phyloP scores from a whole-genome alignment of 306 rosid species.

The Prunus dulcis region DNA sequence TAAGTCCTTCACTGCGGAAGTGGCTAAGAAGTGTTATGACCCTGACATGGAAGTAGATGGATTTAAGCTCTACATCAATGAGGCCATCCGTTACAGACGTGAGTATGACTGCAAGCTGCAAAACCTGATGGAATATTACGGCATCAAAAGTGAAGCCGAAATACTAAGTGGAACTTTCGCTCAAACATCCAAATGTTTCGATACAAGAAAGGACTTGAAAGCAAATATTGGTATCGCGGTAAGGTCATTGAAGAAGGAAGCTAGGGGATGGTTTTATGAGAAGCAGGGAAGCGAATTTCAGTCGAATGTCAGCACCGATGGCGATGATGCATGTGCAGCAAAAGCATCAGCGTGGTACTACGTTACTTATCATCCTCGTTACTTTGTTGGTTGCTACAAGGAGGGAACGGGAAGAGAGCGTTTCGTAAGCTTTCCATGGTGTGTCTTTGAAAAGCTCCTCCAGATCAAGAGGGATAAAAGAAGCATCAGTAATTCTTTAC shows the following conservation, averaged over 20 bases:
- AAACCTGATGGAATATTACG: slow-evolving; percentile 64
- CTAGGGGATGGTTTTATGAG: slow-evolving; percentile 30
- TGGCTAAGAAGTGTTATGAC: slow-evolving; percentile 26
- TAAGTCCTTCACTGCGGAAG: slow-evolving; percentile 26
- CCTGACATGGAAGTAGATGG: slow-evolving; percentile 58
- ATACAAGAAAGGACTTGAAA: slow-evolving; percentile 46
- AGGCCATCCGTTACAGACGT: slow-evolving; percentile 48
- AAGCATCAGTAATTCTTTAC: neutral
- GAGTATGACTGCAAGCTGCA: slow-evolving; percentile 56
- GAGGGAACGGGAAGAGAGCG: slow-evolving; percentile 25
- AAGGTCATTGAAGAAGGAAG: slow-evolving; percentile 38
- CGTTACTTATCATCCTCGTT: slow-evolving; percentile 39
- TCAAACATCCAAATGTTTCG: slow-evolving; percentile 43
- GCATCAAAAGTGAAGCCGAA: slow-evolving; percentile 65
- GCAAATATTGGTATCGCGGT: slow-evolving; percentile 42
- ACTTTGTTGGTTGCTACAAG: slow-evolving; percentile 31
- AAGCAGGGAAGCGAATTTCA: slow-evolving; percentile 2
- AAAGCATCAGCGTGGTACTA: slow-evolving; percentile 57
- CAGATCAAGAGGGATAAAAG: slow-evolving; percentile 23
- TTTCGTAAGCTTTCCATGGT: slow-evolving; percentile 45
- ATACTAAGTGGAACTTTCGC: slow-evolving; percentile 55
- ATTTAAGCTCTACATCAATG: slow-evolving; percentile 52
- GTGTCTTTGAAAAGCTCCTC: slow-evolving; percentile 30
- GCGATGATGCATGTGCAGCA: slow-evolving; percentile 11
- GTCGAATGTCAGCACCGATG: neutral